Conservation (phyloP, 2,329 filamentous ascomycete genomes). For the Colletotrichum shisoi region DNA sequence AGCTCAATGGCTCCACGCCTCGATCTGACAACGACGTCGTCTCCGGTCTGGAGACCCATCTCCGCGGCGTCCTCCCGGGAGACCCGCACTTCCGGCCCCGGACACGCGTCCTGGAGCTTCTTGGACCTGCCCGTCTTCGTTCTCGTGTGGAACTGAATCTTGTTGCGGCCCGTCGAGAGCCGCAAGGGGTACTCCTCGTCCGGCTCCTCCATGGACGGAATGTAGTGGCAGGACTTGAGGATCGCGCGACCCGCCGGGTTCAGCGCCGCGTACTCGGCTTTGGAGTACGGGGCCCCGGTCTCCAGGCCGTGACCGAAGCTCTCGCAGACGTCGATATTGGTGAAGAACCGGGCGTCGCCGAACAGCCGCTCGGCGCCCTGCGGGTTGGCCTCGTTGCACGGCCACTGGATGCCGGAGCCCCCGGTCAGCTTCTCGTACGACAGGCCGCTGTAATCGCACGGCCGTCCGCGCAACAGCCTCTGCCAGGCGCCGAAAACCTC, state of each 20-base stretch:
- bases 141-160: slow-evolving; percentile 50
- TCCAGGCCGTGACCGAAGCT: slow-evolving; percentile 50
- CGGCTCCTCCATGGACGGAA: slow-evolving; percentile 44
- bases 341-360: slow-evolving; percentile 48
- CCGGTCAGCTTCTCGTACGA: slow-evolving; percentile 49
- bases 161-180: slow-evolving; percentile 43
- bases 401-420: slow-evolving; percentile 51
- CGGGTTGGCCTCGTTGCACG: slow-evolving; percentile 47
- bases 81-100: slow-evolving; percentile 46
- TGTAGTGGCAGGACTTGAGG: slow-evolving; percentile 48
- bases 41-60: slow-evolving; percentile 43
- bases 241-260: slow-evolving; percentile 49
- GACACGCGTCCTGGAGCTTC: slow-evolving; percentile 45
- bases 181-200: slow-evolving; percentile 47
- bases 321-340: slow-evolving; percentile 49
- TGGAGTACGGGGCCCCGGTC: slow-evolving; percentile 47
- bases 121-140: slow-evolving; percentile 49
- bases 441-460: slow-evolving; percentile 48
- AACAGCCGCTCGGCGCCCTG: slow-evolving; percentile 49
- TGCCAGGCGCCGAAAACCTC: slow-evolving; percentile 51
- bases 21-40: slow-evolving; percentile 47
- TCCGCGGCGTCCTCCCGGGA: slow-evolving; percentile 45
- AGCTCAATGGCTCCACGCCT: slow-evolving; percentile 46
- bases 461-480: slow-evolving; percentile 46
- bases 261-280: slow-evolving; percentile 44